phyloP scores from a whole-genome alignment of 2,329 filamentous ascomycete species.

The Cladosporium sp. region DNA sequence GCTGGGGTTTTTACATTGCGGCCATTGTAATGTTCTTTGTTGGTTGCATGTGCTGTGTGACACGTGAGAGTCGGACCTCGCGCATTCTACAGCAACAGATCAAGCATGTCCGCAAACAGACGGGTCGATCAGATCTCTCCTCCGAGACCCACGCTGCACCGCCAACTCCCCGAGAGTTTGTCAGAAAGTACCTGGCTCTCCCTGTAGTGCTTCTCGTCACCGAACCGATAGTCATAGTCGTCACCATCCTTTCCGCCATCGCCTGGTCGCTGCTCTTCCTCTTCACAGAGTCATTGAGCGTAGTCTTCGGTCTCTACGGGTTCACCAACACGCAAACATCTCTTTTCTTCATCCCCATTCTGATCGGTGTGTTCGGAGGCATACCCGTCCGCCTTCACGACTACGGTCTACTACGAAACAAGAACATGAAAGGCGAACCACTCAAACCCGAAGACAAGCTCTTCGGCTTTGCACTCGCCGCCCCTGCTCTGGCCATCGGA shows the following conservation, averaged over 20 bases:
- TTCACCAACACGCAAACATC: neutral
- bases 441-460: slow-evolving; percentile 44
- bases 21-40: too few species aligned
- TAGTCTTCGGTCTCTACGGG: neutral
- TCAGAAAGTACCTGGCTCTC: too few species aligned
- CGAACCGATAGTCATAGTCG: neutral
- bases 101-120: too few species aligned
- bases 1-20: too few species aligned
- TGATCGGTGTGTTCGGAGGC: neutral
- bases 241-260: neutral
- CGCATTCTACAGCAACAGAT: too few species aligned
- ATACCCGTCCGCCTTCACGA: neutral
- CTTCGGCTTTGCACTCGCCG: slow-evolving; percentile 41
- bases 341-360: neutral
- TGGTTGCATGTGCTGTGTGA: too few species aligned
- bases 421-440: slow-evolving; percentile 14
- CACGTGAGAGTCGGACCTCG: too few species aligned
- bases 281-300: neutral
- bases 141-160: too few species aligned
- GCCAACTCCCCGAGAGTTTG: too few species aligned
- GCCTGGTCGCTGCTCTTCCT: neutral
- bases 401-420: neutral
- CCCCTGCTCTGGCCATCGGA: slow-evolving; percentile 38
- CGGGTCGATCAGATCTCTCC: too few species aligned
- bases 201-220: too few species aligned